Conservation (phyloP, 148 eudicot genomes). For the Drosera capensis region DNA sequence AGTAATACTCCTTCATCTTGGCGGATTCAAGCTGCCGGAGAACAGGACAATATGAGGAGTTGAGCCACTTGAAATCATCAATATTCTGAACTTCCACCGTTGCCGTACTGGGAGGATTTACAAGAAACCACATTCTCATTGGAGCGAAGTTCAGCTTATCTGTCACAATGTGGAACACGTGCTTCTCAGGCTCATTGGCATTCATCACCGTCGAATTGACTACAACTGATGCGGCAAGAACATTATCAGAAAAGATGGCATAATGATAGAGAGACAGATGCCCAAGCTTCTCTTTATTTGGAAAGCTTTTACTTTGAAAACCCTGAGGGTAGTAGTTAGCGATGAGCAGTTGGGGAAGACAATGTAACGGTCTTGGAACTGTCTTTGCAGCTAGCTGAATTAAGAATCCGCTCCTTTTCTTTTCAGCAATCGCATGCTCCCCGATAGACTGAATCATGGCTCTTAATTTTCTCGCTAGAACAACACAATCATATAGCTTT, state of each 20-base stretch:
- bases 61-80: constrained; percentile 88
- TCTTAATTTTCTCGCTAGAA: constrained; percentile 73
- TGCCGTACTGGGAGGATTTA: constrained; percentile 50
- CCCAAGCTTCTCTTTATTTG: constrained; percentile 49
- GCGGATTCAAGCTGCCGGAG: constrained; percentile 94
- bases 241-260: constrained; percentile 94
- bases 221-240: constrained; percentile 86
- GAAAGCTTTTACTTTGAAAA: constrained; percentile 31
- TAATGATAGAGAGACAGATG: constrained; percentile 82
- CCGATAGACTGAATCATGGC: constrained; percentile 85
- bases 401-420: constrained; percentile 80
- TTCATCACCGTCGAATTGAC: constrained; percentile 75
- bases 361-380: constrained; percentile 75
- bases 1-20: constrained; percentile 82
- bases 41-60: constrained; percentile 90
- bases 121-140: constrained; percentile 98
- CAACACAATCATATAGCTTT: constrained; percentile 51
- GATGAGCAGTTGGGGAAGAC: constrained; percentile 69
- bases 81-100: constrained; percentile 69
- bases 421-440: constrained; percentile 39
- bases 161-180: constrained; percentile 93
- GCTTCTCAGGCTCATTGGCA: constrained; percentile 88
- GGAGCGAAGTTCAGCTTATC: constrained; percentile 82
- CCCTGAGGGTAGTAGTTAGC: constrained; percentile 56
- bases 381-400: constrained; percentile 96